Evolutionary conservation across 106 monocot species (phyloP), one percentile per base, ranked within the genome.

Genomic region (Phalaenopsis equestris): DNA sequence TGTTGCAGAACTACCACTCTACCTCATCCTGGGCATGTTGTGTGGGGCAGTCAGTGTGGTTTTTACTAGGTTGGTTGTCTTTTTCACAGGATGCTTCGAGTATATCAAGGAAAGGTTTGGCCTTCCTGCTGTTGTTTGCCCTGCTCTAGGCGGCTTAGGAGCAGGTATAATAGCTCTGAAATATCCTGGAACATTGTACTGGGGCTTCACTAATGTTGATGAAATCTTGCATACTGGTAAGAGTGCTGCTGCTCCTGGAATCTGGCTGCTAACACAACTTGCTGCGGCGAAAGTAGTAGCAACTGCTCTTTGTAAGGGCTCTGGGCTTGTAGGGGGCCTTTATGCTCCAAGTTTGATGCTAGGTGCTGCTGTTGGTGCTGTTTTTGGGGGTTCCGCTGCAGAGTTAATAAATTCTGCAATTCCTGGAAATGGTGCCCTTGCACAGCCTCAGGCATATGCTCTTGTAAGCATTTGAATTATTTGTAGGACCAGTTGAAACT

Each of bases 291-390:
- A 99, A 88, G 93, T 99, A 70, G 90, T 99, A 42, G 95, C 99
- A 64, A 99, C 99, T 82, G 93, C 99, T 82, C 90, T 99, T 18
- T 99, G 99, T 86, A 99, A 95, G 72, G 95, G 99, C 55, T 99
- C 99, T 78, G 95, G 99, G 75, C 94, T 99, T 81, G 99, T 99
- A 73, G 99, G 99, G 75, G 99, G 99, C 23, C 91, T 99, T 75
- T 99, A 99, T 91, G 99, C 99, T 83, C 99, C 99, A 74, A 99
- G 99, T 79, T 90, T 99, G 81, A 99, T 99, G 99, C 87, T 99
- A 84, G 99, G 99, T 82, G 99, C 99, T 84, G 99, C 99, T 80
- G 87, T 99, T 84, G 99, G 99, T 79, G 99, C 99, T 83, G 99
- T 99, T 64, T 99, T 99, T 91, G 99, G 99, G 55, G 99, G 99